Evolutionary conservation across 225 moss, liverwort and hornwort species (phyloP), one percentile per base, ranked within the genome.

Genomic region (Bryum argenteum): DNA sequence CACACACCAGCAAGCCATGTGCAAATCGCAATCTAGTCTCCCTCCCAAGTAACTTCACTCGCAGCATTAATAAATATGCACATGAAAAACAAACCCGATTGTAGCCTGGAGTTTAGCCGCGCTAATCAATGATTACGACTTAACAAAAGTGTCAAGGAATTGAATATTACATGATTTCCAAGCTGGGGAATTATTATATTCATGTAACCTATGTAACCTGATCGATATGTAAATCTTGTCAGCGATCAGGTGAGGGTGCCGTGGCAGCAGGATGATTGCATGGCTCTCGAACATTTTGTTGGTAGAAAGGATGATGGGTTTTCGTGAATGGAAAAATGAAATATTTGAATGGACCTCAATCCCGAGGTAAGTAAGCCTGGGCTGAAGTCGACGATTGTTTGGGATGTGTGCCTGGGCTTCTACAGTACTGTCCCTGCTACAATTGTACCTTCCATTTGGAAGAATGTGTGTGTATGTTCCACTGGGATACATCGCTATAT

Each of bases 281-380:
- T 54, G n/a, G 63, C 41, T 9, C 14, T 0, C 9, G 26, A 26
- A 3, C 59, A n/a, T 41, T 42, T 54, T 13, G 40, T 41, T 41
- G 54, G 63, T 52, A 63, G 51, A 21, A 38, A 39, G 20, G 63
- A 41, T 51, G 57, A 73, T 24, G n/a, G 43, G 54, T 17, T 39
- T 79, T n/a, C 33, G 4, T 22, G 57, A 21, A 19, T 15, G 44
- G 33, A 58, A 28, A n/a, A n/a, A n/a, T n/a, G n/a, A n/a, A 33
- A 33, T 33, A 33, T 58, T 33, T 2, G 24, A 54, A 53, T 21
- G 37, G 47, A 28, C 33, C 58, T 54, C 60, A 39, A 70, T 61
- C 79, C 75, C 71, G 40, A 71, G 26, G 60, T n/a, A 11, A 5
- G 47, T 11, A 14, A n/a, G n/a, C n/a, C n/a, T n/a, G n/a, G n/a